Base-by-base conservation (phyloP, 345 rosid species). In the Eucalyptus erythrocorys region DNA sequence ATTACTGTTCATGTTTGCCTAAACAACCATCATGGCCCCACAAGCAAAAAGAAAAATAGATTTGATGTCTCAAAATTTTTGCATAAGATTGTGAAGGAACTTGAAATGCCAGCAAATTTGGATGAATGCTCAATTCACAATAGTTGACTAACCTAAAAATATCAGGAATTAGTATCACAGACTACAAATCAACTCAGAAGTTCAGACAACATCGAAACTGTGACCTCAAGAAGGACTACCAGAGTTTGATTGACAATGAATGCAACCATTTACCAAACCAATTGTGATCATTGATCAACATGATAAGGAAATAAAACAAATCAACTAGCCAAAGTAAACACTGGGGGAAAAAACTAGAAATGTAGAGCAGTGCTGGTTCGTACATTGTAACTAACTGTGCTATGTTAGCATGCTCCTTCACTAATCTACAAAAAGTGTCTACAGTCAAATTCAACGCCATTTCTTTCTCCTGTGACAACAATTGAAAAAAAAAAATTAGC, bases 391-490 rank as follows among this genome's bases (percentile, higher is more conserved):
- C 97, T 95, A 98, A 93, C 91, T 98, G 99, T 88, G 97, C 96
- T 96, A 96, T 94, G 95, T 94, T 97, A 86, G 99, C 92, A 88
- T 95, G 95, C 92, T 94, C 97, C 96, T 96, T 98, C 93, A 95
- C 97, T 96, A 98, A 93, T 98, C 97, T 98, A 96, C 99, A 98
- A 92, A 98, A 98, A 53, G 93, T 93, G 94, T 97, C 99, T 90
- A 98, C 93, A 82, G 98, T 94, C 85, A 92, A 90, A 93, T 95
- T 98, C 94, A 98, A 94, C 96, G 99, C 96, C 94, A 93, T 93
- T 95, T 98, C 99, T 95, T 98, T 98, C 95, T 98, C 99, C 99
- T 98, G 98, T 95, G 94, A 64, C 81, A 86, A 89, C 90, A 91
- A 89, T 64, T 34, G 66, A n/a, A 59, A 86, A 92, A 51, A 55